Evolutionary conservation across 2,329 filamentous ascomycete genomes (phyloP), one percentile per base, ranked within the genome.

Genomic region (Microcyclospora pomicola): DNA sequence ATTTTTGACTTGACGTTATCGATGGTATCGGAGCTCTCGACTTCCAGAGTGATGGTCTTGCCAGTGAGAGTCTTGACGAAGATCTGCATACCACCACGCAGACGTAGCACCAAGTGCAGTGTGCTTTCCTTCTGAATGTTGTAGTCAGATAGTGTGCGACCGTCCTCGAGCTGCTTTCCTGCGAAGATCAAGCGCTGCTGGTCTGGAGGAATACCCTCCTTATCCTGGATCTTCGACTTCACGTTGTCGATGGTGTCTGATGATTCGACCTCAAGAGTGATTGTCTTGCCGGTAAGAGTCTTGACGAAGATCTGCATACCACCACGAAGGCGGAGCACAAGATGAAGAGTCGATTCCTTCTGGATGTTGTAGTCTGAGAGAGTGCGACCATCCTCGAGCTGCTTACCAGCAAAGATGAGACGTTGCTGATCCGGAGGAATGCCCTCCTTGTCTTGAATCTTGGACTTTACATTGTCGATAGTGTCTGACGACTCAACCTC

Each of bases 381-480:
- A 16, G 86, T 93, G 38, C 87, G 84, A 45, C 88, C 87, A 51
- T 96, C 88, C 63, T 96, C 88, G 3, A 95, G 77, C 61, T 95
- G 87, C 73, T 95, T 95, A 40, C 87, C 88, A 33, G 87, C 87
- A 51, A 95, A 95, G 61, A 95, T 95, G 50, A 95, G 64, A 52
- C 87, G 88, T 69, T 95, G 87, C 66, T 96, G 87, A 59, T 95
- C 87, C 9, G 87, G 87, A 34, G 87, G 88, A 40, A 95, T 95
- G 16, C 87, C 87, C 65, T 95, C 87, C 75, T 95, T 95, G 58
- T 95, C 87, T 64, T 95, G 87, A 32, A 95, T 95, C 75, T 95
- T 95, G 36, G 73, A 77, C 77, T 95, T 95, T 30, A 95, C 87
- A 45, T 94, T 94, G 70, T 94, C 86, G 63, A 93, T 93, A 31